A percentile compares a stretch with the other conserved stretches of the same genome.
Evolutionary conservation across 2,329 filamentous ascomycete species (phyloP).

Genomic region (Pezicula radicicola): DNA sequence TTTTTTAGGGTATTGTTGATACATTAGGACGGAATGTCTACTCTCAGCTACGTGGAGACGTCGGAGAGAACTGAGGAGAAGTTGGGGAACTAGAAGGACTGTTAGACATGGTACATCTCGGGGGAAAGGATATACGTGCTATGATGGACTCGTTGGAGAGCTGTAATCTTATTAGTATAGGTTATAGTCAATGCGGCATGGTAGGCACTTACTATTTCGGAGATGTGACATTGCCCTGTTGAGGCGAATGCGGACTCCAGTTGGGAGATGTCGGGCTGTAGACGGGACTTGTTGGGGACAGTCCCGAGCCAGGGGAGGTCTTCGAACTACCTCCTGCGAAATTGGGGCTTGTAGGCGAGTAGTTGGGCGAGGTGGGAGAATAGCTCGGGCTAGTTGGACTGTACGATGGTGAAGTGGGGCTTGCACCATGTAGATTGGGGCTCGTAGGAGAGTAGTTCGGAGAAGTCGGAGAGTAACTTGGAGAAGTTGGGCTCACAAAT

Average conservation of each 20-base stretch:
- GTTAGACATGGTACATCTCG: conserved; percentile 4
- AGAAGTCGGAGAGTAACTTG: conserved; percentile 69
- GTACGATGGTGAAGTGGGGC: conserved; percentile 25
- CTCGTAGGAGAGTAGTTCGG: conserved; percentile 58
- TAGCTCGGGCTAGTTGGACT: conserved; percentile 45
- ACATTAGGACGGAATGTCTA: conserved; percentile 16
- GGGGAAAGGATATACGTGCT: not conserved
- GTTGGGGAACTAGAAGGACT: not conserved
- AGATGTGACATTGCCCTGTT: conserved; percentile 27
- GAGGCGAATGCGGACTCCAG: conserved; percentile 26
- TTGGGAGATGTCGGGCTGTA: conserved; percentile 28
- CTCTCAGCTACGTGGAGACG: conserved; percentile 20
- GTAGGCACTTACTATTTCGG: conserved; percentile 32
- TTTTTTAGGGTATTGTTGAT: conserved; percentile 23
- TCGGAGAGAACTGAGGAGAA: conserved; percentile 4
- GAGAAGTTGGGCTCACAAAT: conserved; percentile 65
- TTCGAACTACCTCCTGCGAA: conserved; percentile 17
- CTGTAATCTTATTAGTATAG: conserved; percentile 2
- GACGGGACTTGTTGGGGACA: conserved; percentile 27
- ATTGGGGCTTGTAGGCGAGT: conserved; percentile 22
- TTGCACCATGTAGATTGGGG: conserved; percentile 11
- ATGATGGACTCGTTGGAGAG: conserved; percentile 25
- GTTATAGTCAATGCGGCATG: conserved; percentile 9
- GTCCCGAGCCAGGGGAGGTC: conserved; percentile 22
- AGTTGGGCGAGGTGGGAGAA: conserved; percentile 27